Base-by-base conservation (phyloP, 345 rosid species). In the Boechera retrofracta region DNA sequence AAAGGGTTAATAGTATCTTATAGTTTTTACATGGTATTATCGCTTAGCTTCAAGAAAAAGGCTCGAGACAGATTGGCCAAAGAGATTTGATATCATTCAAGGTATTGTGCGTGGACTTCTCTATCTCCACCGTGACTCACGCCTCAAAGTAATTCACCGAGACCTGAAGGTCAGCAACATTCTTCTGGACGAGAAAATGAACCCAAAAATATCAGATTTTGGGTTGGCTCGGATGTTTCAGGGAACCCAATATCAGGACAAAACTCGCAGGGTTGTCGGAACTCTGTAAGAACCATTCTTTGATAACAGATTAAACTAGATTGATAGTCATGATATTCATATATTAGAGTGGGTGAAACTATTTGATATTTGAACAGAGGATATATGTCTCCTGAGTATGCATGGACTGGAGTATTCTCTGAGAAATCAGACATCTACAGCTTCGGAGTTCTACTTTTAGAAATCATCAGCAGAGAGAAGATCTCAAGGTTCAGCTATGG, bases 331-430 rank as follows among this genome's bases (percentile, higher is more conserved):
- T 26, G 21, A 42, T 41, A 28, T 2, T 47, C 28, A 47, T 29
- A 64, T 64, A 44, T 1, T 64, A 13, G 29, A 42, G 7, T 64
- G 38, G 21, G 63, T 32, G 26, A 26, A 42, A 42, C 11, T 42
- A 42, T 26, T 13, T 63, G 53, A 10, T 48, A 1, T 45, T 16
- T 63, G 54, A 0, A n/a, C 81, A 87, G 95, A 53, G 90, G 95
- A 18, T 91, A 88, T 45, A 89, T 88, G 93, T 73, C 97, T 15
- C 93, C 91, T 1, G 90, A 89, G 65, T 86, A 91, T 60, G 95
- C 91, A 13, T 78, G 86, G 88, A 71, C 59, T 18, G 91, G 91
- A 0, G 45, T 72, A 16, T 89, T 86, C 66, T 91, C 95, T 0
- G 68, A 78, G 29, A 89, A 91, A 71, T 88, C 93, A 0, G 93